Evolutionary conservation across 192 early-diverging fungal species (phyloP), one percentile per base, ranked within the genome.

Genomic region (Gamsiella multidivaricata): DNA sequence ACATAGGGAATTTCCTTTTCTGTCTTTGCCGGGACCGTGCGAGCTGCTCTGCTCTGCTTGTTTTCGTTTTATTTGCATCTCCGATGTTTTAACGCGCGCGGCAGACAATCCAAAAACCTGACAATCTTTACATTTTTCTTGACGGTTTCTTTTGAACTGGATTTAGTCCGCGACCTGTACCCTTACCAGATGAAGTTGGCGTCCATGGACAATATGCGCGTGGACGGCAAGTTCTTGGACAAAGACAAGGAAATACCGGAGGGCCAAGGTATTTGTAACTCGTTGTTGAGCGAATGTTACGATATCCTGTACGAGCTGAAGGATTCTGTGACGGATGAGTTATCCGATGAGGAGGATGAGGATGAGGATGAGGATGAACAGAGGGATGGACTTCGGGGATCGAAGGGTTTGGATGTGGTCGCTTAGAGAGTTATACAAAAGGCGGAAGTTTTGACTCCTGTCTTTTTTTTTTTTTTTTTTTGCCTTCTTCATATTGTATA

Each of bases 181-280:
- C 92, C 92, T 18, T 96, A 95, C 81, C 93, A 95, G 80, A 91
- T 97, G 88, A 94, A 94, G 65, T 82, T 97, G 41, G 85, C 90
- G 0, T 88, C 86, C 32, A 91, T 97, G 73, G 93, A 97, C 52
- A 90, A 91, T 54, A 61, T 92, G 83, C 88, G 93, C 49, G 86
- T 87, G 9, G 91, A 95, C 65, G 95, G 95, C 34, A 95, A 94
- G 74, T 97, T 95, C 67, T 82, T 92, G 42, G 92, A 91, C 56
- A 90, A 91, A 64, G 91, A 96, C 53, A 93, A 92, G 23, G 79
- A 87, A 36, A 84, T 94, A 12, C 95, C 95, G 20, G 88, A 91
- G 80, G 94, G 95, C 32, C 95, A 97, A 75, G 94, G 92, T 23
- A 88, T 95, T 29, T 88, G 95, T 46, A 90, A 93, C 65, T 90